phyloP scores from a whole-genome alignment of 352 stramenopile genomes.

The Blastocystis sp. region DNA sequence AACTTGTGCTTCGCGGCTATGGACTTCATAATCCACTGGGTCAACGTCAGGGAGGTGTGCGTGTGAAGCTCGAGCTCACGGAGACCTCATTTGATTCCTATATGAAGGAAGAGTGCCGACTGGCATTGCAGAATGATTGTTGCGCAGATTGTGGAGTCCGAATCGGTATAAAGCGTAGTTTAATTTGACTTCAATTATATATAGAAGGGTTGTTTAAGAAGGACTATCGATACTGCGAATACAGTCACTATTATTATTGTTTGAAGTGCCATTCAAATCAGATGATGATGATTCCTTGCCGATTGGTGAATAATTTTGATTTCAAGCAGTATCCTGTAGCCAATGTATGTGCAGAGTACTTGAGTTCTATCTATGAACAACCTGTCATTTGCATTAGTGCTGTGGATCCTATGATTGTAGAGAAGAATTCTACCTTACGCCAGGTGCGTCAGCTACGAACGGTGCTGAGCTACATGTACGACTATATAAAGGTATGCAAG shows the following conservation, averaged over 20 bases:
- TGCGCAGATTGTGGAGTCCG: constrained; percentile 37
- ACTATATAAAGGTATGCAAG: constrained; percentile 51
- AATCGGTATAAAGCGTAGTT: constrained; percentile 2
- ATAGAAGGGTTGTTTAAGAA: constrained; percentile 38
- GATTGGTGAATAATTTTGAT: background rate
- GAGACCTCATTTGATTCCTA: background rate
- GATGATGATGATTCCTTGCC: background rate
- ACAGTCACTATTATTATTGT: constrained; percentile 55
- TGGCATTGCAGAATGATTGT: constrained; percentile 59
- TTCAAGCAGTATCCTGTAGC: constrained; percentile 57
- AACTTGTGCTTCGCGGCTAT: constrained; percentile 18
- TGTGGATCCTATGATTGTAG: background rate
- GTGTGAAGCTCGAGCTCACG: constrained; percentile 2
- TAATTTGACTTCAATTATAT: background rate
- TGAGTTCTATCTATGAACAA: constrained; percentile 9
- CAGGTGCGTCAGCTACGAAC: background rate
- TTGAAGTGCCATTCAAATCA: constrained; percentile 44
- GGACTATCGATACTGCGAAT: constrained; percentile 55
- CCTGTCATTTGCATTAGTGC: constrained; percentile 30
- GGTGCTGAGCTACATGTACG: constrained; percentile 25
- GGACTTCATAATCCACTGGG: constrained; percentile 36
- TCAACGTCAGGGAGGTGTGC: constrained; percentile 9
- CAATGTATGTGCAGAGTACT: constrained; percentile 17
- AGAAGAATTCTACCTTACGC: background rate
- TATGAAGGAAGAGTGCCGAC: constrained; percentile 36